These are phyloP conservation scores for Theileria parva DNA, from an alignment of 169 alveolate genomes.

Conservation along the genomic window DNA sequence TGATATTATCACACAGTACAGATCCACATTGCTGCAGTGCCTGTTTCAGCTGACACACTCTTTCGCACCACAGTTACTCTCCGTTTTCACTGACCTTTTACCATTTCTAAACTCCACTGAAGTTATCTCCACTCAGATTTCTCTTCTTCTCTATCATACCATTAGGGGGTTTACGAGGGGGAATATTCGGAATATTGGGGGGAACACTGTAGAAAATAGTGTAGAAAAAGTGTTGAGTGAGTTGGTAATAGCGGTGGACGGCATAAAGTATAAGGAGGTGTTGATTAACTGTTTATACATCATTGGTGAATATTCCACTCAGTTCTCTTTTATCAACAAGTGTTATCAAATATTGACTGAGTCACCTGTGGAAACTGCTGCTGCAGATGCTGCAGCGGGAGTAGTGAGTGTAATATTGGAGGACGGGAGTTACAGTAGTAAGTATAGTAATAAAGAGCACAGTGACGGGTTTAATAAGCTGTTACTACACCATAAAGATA, in stretches of 20 bases:
- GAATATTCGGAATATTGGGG: too few species aligned
- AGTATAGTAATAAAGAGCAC: constrained; percentile 62
- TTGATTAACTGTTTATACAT: constrained; percentile 55
- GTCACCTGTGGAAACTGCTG: constrained; percentile 18
- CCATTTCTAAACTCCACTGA: constrained; percentile 27
- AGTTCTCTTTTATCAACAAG: constrained; percentile 74
- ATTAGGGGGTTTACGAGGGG: too few species aligned
- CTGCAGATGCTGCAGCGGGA: not conserved
- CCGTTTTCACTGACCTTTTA: constrained; percentile 10
- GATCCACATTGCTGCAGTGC: constrained; percentile 42
- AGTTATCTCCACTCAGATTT: not conserved
- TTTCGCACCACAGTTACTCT: constrained; percentile 3
- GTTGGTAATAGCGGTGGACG: not conserved
- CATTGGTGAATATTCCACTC: constrained; percentile 54
- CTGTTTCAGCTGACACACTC: constrained; percentile 25
- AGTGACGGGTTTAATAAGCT: constrained; percentile 11
- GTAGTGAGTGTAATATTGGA: constrained; percentile 82
- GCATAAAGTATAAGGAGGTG: constrained; percentile 34
- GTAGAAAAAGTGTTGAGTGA: constrained; percentile 39
- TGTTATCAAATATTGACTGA: constrained; percentile 64
- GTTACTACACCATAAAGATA: constrained; percentile 39
- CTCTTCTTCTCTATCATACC: too few species aligned
- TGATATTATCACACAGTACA: constrained; percentile 58
- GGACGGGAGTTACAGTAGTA: constrained; percentile 95
- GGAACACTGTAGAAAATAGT: too few species aligned